Evolutionary conservation across 73 alveolate genomes (phyloP), one percentile per base, ranked within the genome.

Genomic region (Paramecium primaurelia): DNA sequence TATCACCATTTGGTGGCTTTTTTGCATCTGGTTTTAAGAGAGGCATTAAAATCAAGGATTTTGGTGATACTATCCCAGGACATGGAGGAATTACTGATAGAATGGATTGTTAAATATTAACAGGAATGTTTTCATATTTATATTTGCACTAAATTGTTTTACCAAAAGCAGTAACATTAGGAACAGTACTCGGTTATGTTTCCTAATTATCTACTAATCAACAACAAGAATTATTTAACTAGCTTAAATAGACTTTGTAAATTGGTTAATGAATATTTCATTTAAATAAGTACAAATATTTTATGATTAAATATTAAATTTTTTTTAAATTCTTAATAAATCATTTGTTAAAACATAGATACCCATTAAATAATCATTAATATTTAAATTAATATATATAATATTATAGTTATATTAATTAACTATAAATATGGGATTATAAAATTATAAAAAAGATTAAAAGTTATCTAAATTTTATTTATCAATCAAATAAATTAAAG

Each of bases 61-160:
- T 98, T 86, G 99, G 99, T 25, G 97, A 96, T 86, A 86, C 98
- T 30, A 98, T 98, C 28, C 99, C 99, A 32, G 99, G 99, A 20
- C 99, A 98, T 92, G 99, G 99, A 0, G 99, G 99, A 5, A 84
- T 98, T 14, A 98, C 99, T 12, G 99, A 98, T 92, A 92, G 99
- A 85, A 96, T 98, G 98, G 99, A 98, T 93, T 98, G 99, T 90
- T 98, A 98, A 92, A 88, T 96, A 47, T 60, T 98, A 59, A 98
- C 96, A 97, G 89, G 89, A 40, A 77, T 77, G 89, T 77, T 77
- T 77, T 40, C 89, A 1, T 77, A 77, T 38, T 42, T 77, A 30
- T 77, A 77, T 77, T 18, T 77, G 10, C 89, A 77, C 25, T 42
- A 77, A 77, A 77, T 77, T 77, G 28, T 77, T 1, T 77, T 77